Evolutionary conservation across 768 basidiomycete genomes (phyloP).

Genomic region (Tricholoma hemisulphureum): DNA sequence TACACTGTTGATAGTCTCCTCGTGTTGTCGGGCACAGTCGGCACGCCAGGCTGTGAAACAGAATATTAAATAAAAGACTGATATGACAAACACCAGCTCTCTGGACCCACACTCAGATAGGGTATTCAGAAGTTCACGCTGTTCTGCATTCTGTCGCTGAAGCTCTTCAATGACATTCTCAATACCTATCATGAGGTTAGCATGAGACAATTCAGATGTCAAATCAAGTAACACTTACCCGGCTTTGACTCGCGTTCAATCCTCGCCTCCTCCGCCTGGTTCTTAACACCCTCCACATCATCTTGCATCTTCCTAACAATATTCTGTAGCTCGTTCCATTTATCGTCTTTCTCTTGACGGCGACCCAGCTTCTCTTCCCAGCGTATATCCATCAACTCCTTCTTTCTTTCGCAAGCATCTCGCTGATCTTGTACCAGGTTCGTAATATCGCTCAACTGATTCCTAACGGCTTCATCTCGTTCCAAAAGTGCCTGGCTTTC

Average conservation of each 20-base stretch:
- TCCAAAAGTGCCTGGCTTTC: conserved; percentile 58
- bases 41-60: conserved; percentile 56
- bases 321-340: conserved; percentile 55
- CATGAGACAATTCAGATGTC: neutral
- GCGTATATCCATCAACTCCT: conserved; percentile 55
- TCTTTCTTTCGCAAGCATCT: conserved; percentile 59
- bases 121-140: conserved; percentile 50
- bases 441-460: conserved; percentile 69
- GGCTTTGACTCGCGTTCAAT: conserved; percentile 53
- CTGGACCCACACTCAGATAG: conserved; percentile 54
- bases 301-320: conserved; percentile 60
- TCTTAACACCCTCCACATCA: conserved; percentile 53
- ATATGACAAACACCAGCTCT: neutral
- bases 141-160: conserved; percentile 55
- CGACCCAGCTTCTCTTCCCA: conserved; percentile 62
- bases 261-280: conserved; percentile 51
- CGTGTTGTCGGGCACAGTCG: conserved; percentile 62
- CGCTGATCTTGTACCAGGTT: conserved; percentile 69
- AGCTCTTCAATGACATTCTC: conserved; percentile 62
- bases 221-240: conserved; percentile 38
- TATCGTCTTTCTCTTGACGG: conserved; percentile 56
- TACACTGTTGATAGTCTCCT: conserved; percentile 66
- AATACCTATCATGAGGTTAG: conserved; percentile 39
- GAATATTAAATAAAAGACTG: conserved; percentile 3
- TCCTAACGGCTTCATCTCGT: conserved; percentile 56